Base-by-base conservation (phyloP, 192 early-diverging fungal species). In the Backusella sp. region DNA sequence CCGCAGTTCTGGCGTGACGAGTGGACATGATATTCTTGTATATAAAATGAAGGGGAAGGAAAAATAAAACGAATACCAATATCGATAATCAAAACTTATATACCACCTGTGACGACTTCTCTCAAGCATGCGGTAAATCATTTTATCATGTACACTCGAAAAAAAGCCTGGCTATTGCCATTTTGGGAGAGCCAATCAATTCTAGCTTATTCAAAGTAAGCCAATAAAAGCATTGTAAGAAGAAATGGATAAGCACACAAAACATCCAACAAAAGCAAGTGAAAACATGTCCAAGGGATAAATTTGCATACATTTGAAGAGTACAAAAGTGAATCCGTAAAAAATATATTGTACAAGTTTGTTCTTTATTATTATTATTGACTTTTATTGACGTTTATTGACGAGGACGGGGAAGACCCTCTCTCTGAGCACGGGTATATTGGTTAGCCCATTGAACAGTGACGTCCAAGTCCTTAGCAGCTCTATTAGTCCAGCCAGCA, bases 401-500 rank as follows among this genome's bases (percentile, higher is more conserved):
- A 21, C 37, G 67, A 21, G 32, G 26, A 34, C n/a, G 30, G 8
- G 32, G 67, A 34, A 21, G 0, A 17, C 67, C 19, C 1, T 68
- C 34, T 34, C 7, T 68, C 35, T 37, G 37, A 39, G 83, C 87
- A 7, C 82, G 72, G 67, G 80, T 83, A 75, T 94, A 93, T 80
- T 95, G 94, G 32, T 80, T 80, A 2, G 91, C 83, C 74, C 85
- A 90, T 39, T 87, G 76, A 19, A 88, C 86, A 23, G 90, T 86
- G 21, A 92, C 89, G 21, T 86, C 88, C 30, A 97, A 79, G 59
- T 94, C 84, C 3, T 75, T 26, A 14, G 90, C 95, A 34, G 90
- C 90, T 23, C 88, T 79, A 34, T 91, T 68, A 28, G 88, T 90
- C 84, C 90, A 96, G 37, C 72, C 80, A 21, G 94, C 86, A 53